A percentile compares a stretch with the other conserved stretches of the same genome.
Conservation (phyloP, 352 stramenopile species). For the Phytophthora pinifolia region DNA sequence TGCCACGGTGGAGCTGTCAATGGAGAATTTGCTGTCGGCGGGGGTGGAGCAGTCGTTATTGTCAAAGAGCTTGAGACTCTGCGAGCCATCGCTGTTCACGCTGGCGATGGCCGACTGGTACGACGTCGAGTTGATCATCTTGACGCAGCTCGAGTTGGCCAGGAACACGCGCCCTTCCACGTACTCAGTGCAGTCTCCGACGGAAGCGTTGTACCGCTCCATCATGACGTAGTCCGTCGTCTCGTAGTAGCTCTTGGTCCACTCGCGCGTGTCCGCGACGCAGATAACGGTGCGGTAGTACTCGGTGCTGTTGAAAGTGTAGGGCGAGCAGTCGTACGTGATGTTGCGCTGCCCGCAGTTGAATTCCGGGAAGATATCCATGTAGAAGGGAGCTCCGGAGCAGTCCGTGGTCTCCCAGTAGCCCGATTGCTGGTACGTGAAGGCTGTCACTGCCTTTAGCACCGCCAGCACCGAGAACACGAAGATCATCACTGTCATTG, state of each 20-base stretch:
- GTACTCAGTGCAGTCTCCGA: slow-evolving; percentile 6
- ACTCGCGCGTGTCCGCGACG: slow-evolving; percentile 13
- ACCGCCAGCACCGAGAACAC: not conserved
- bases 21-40: slow-evolving; percentile 1
- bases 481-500: too few species aligned
- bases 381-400: slow-evolving; percentile 12
- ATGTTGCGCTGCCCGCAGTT: slow-evolving; percentile 24
- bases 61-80: slow-evolving; percentile 2
- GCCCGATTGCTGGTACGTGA: slow-evolving; percentile 17
- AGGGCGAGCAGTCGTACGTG: slow-evolving; percentile 24
- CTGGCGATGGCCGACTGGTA: slow-evolving; percentile 15
- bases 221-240: slow-evolving; percentile 40
- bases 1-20: slow-evolving; percentile 1
- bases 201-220: slow-evolving; percentile 17
- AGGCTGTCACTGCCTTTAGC: not conserved
- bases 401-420: slow-evolving; percentile 15
- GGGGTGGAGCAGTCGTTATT: slow-evolving; percentile 2
- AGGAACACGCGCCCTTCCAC: slow-evolving; percentile 7
- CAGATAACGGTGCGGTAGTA: slow-evolving; percentile 23
- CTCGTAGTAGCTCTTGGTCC: slow-evolving; percentile 22
- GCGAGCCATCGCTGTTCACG: not conserved
- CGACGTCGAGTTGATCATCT: slow-evolving; percentile 23
- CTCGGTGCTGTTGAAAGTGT: slow-evolving; percentile 13
- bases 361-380: slow-evolving; percentile 18
- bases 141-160: slow-evolving; percentile 10